phyloP scores from a whole-genome alignment of 768 basidiomycete genomes.

The Ephemerocybe angulata region DNA sequence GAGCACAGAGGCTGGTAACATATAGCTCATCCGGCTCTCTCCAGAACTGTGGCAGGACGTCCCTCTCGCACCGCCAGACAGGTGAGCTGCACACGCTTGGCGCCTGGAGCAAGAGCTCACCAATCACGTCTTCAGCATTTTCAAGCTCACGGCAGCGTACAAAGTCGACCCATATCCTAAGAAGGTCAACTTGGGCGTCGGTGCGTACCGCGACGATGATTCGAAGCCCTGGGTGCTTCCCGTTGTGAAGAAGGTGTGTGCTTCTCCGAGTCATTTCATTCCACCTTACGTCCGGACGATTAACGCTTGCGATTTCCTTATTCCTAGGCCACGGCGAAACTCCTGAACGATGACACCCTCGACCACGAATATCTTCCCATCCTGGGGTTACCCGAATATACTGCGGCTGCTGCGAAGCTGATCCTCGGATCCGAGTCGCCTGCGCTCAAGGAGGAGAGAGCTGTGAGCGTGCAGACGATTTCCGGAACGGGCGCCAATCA shows the following conservation, averaged over 20 bases:
- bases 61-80: constrained; percentile 82
- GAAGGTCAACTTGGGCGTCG: constrained; percentile 91
- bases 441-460: constrained; percentile 67
- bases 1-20: constrained; percentile 11
- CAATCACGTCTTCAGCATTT: constrained; percentile 54
- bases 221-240: constrained; percentile 91
- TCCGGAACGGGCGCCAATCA: constrained; percentile 97
- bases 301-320: neutral
- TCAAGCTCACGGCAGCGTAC: constrained; percentile 87
- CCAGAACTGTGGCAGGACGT: constrained; percentile 73
- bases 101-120: neutral
- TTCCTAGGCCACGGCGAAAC: constrained; percentile 63
- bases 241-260: constrained; percentile 76
- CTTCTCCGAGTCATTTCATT: neutral
- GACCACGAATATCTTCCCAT: constrained; percentile 95
- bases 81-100: constrained; percentile 35
- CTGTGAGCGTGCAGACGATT: constrained; percentile 85
- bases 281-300: no score
- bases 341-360: constrained; percentile 65
- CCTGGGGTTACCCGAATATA: constrained; percentile 82
- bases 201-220: constrained; percentile 86
- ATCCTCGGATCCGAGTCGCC: constrained; percentile 73
- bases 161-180: constrained; percentile 70
- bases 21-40: constrained; percentile 11
- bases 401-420: constrained; percentile 73